Percentiles rank a stretch among this genome's conserved stretches.
phyloP scores from a whole-genome alignment of 345 rosid species.

The Euclidium syriacum region DNA sequence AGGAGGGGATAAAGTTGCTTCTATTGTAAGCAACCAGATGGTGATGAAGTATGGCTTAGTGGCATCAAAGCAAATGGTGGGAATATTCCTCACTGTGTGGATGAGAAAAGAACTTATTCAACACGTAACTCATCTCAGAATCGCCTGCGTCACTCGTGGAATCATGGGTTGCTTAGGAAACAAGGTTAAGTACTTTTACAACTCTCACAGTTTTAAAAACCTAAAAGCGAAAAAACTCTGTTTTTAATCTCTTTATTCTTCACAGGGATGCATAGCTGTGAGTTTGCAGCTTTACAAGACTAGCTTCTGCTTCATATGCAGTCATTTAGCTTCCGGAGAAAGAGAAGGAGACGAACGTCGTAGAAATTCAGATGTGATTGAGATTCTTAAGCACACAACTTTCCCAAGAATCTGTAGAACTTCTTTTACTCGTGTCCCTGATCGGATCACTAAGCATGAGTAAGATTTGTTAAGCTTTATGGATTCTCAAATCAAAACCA shows the following conservation, averaged over 20 bases:
- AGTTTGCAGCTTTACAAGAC: conserved; percentile 82
- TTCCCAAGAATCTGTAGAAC: conserved; percentile 66
- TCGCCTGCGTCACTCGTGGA: conserved; percentile 69
- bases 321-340: conserved; percentile 96
- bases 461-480: conserved; percentile 30
- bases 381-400: conserved; percentile 80
- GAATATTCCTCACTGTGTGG: conserved; percentile 90
- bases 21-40: conserved; percentile 30
- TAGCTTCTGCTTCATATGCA: conserved; percentile 80
- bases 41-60: conserved; percentile 65
- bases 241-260: neutral
- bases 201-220: neutral
- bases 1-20: conserved; percentile 28
- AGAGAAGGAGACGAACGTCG: conserved; percentile 91
- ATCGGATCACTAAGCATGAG: conserved; percentile 74
- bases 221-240: neutral
- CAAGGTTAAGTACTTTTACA: conserved; percentile 47
- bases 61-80: conserved; percentile 94
- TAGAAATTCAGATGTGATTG: conserved; percentile 74
- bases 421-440: conserved; percentile 48
- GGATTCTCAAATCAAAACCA: neutral
- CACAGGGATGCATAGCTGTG: conserved; percentile 91
- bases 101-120: conserved; percentile 76
- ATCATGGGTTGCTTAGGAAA: conserved; percentile 92
- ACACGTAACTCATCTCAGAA: conserved; percentile 67